A percentile compares a stretch with the other conserved stretches of the same genome.
Evolutionary conservation across 208 protist genomes (phyloP).

Genomic region (Trypanosoma theileri): DNA sequence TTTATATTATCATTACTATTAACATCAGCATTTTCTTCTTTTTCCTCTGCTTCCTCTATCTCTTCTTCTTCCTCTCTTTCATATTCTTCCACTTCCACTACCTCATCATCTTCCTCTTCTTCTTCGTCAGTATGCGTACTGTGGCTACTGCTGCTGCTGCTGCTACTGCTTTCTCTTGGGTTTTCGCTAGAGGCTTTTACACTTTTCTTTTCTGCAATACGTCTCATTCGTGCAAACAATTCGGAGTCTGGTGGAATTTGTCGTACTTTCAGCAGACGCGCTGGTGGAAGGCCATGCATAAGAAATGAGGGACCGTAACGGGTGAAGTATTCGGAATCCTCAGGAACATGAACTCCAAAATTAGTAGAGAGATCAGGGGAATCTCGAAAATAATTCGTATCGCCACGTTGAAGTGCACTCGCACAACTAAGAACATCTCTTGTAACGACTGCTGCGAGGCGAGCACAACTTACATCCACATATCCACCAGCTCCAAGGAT

Average conservation of each 20-base stretch:
- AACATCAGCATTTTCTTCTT: slow-evolving; percentile 17
- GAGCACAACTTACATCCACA: slow-evolving; percentile 46
- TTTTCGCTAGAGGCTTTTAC: not conserved
- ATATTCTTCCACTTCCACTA: slow-evolving; percentile 10
- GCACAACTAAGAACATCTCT: slow-evolving; percentile 51
- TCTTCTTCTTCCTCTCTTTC: slow-evolving; percentile 13
- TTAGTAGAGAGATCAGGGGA: slow-evolving; percentile 34
- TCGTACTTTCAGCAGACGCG: slow-evolving; percentile 19
- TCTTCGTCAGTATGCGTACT: not conserved
- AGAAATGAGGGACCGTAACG: slow-evolving; percentile 56
- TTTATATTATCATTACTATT: slow-evolving; percentile 11
- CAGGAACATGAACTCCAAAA: slow-evolving; percentile 39
- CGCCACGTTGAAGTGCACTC: slow-evolving; percentile 22
- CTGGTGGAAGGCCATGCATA: slow-evolving; percentile 45
- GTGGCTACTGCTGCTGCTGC: not conserved
- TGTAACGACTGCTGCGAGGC: slow-evolving; percentile 40
- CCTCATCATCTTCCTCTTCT: slow-evolving; percentile 7
- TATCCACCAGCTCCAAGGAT: slow-evolving; percentile 45
- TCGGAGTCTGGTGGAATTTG: slow-evolving; percentile 19
- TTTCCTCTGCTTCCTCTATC: slow-evolving; percentile 5
- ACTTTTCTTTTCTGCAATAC: slow-evolving; percentile 10
- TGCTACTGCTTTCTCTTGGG: not conserved
- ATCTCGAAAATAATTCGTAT: slow-evolving; percentile 27
- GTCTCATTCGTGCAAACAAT: slow-evolving; percentile 15
- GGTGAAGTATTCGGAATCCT: slow-evolving; percentile 47